Conservation (phyloP, 2,329 filamentous ascomycete species). For the Podosphaera aphanis region DNA sequence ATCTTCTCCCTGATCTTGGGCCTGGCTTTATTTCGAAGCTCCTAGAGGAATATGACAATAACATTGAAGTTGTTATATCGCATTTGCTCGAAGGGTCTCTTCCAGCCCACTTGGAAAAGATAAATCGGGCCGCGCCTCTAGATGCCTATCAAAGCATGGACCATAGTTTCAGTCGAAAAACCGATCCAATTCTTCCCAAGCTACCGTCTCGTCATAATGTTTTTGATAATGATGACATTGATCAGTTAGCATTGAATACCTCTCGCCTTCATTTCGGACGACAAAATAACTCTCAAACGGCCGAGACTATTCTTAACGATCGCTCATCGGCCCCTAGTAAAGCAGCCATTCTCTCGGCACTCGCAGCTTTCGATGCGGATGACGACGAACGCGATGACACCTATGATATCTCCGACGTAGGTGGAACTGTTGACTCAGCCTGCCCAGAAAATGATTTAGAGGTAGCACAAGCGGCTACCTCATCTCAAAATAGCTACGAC, state of each 20-base stretch:
- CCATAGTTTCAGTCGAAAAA: neutral
- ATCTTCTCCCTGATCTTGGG: conserved; percentile 73
- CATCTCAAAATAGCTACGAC: conserved; percentile 30
- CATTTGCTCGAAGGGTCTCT: conserved; percentile 61
- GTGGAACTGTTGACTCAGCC: conserved; percentile 55
- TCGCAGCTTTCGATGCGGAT: conserved; percentile 75
- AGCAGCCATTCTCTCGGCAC: conserved; percentile 66
- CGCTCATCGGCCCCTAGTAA: conserved; percentile 45
- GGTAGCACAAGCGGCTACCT: conserved; percentile 19
- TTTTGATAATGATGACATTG: conserved; percentile 62
- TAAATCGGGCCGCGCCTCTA: conserved; percentile 35
- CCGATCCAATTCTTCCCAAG: conserved; percentile 30
- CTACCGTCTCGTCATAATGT: conserved; percentile 43
- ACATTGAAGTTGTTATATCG: conserved; percentile 57
- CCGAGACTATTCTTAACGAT: conserved; percentile 49
- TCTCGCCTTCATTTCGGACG: conserved; percentile 62
- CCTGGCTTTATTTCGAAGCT: conserved; percentile 59
- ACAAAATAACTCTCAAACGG: conserved; percentile 33
- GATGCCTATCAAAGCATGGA: neutral
- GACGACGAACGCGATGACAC: conserved; percentile 95
- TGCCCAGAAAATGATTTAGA: conserved; percentile 26
- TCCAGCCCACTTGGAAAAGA: conserved; percentile 38
- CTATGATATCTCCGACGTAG: conserved; percentile 80
- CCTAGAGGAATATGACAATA: conserved; percentile 54
- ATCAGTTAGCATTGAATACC: conserved; percentile 40